Evolutionary conservation across 768 basidiomycete species (phyloP).

Genomic region (Russula compacta): DNA sequence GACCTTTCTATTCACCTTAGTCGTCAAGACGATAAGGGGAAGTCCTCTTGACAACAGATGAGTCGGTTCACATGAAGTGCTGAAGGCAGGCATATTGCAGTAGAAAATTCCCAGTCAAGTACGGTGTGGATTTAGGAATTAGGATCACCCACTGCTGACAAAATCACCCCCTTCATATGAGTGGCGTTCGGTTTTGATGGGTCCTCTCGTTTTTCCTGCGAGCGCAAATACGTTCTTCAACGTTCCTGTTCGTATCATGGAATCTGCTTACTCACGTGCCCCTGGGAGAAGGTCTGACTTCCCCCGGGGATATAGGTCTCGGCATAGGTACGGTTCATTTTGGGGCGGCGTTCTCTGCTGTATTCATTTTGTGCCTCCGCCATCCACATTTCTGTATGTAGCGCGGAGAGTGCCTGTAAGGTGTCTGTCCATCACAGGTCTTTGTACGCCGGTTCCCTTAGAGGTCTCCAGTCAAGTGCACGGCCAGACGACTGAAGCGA

Average conservation of each 20-base stretch:
- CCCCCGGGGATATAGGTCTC: background rate
- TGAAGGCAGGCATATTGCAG: background rate
- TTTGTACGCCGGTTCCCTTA: background rate
- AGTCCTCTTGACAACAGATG: background rate
- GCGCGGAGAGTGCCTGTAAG: background rate
- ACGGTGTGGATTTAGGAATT: no score
- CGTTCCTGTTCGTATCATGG: background rate
- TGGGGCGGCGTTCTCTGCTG: background rate
- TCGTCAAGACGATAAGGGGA: conserved; percentile 5
- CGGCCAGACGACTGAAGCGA: no score
- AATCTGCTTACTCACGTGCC: no score
- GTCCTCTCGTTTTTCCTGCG: background rate
- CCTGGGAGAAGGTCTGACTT: background rate
- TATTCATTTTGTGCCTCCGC: background rate
- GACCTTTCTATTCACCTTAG: background rate
- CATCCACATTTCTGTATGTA: background rate
- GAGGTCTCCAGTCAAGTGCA: no score
- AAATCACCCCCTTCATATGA: no score
- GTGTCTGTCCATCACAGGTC: background rate
- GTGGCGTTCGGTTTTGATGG: background rate
- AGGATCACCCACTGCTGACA: no score
- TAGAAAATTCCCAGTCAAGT: no score
- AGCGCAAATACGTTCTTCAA: background rate
- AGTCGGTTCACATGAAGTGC: background rate
- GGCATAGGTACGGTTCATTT: background rate